These are phyloP conservation scores for Fusarium zealandicum DNA, from an alignment of 2,329 filamentous ascomycete genomes.

Conservation along the genomic window DNA sequence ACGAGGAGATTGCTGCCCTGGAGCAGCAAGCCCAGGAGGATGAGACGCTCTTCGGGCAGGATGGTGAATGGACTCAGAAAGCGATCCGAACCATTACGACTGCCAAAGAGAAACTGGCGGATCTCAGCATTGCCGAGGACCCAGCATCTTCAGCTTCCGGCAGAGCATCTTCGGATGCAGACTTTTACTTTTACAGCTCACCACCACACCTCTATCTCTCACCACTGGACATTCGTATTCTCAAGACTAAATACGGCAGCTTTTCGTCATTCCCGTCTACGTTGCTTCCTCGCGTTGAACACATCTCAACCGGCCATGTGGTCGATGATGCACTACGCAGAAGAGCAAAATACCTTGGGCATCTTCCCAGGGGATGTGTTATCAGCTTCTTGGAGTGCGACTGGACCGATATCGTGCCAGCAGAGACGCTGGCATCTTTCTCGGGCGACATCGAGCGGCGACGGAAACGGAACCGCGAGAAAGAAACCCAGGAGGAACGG, in stretches of 20 bases:
- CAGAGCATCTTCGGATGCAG: slow-evolving; percentile 49
- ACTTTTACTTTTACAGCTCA: slow-evolving; percentile 88
- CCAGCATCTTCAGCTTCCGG: slow-evolving; percentile 20
- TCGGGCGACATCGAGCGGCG: slow-evolving; percentile 77
- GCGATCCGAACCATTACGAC: slow-evolving; percentile 78
- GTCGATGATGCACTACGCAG: slow-evolving; percentile 86
- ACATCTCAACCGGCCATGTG: slow-evolving; percentile 85
- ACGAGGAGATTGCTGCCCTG: slow-evolving; percentile 79
- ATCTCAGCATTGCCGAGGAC: slow-evolving; percentile 46
- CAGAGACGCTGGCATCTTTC: slow-evolving; percentile 78
- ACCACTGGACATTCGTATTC: slow-evolving; percentile 87
- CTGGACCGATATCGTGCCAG: slow-evolving; percentile 87
- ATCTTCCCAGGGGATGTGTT: slow-evolving; percentile 89
- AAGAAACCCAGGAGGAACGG: slow-evolving; percentile 85
- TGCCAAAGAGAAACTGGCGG: slow-evolving; percentile 74
- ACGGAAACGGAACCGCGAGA: slow-evolving; percentile 80
- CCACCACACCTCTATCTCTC: slow-evolving; percentile 89
- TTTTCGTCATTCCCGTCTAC: slow-evolving; percentile 86
- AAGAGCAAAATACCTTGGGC: slow-evolving; percentile 84
- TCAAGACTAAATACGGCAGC: slow-evolving; percentile 86
- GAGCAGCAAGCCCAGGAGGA: slow-evolving; percentile 84
- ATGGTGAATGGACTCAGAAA: slow-evolving; percentile 89
- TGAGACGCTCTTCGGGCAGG: slow-evolving; percentile 88
- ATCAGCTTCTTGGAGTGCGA: slow-evolving; percentile 93
- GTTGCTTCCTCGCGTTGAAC: slow-evolving; percentile 85